Conservation (phyloP, 1,284 basidiomycete species). For the Leccinum angustisporum region DNA sequence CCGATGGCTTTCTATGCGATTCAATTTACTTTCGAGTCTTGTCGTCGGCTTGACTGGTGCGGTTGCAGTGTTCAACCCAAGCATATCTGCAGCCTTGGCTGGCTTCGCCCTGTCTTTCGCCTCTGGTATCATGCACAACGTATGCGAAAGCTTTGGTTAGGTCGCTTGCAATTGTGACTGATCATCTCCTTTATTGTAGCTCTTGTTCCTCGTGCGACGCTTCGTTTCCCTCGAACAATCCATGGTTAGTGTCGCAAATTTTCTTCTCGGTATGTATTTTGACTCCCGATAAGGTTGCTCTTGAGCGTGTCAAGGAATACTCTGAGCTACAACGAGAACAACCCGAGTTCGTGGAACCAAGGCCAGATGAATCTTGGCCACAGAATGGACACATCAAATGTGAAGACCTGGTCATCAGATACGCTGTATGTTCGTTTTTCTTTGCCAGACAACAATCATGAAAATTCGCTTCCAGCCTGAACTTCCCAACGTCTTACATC, state of each 20-base stretch:
- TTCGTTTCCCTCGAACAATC: slow-evolving; percentile 89
- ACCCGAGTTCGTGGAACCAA: slow-evolving; percentile 80
- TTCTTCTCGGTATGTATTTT: slow-evolving; percentile 3
- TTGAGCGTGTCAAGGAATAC: slow-evolving; percentile 92
- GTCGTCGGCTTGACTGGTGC: slow-evolving; percentile 74
- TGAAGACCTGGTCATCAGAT: slow-evolving; percentile 81
- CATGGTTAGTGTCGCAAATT: slow-evolving; percentile 56
- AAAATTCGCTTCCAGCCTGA: slow-evolving; percentile 54
- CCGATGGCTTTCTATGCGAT: slow-evolving; percentile 78
- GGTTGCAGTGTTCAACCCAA: slow-evolving; percentile 66
- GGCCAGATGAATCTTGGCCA: slow-evolving; percentile 86
- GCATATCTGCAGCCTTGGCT: slow-evolving; percentile 75
- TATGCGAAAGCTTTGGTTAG: slow-evolving; percentile 40
- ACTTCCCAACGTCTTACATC: slow-evolving; percentile 84
- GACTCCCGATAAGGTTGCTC: slow-evolving; percentile 59
- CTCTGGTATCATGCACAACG: slow-evolving; percentile 69
- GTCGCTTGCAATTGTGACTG: slow-evolving; percentile 22
- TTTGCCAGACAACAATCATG: not conserved
- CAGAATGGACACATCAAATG: slow-evolving; percentile 73
- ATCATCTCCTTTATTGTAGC: slow-evolving; percentile 35
- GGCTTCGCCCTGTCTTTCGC: slow-evolving; percentile 87
- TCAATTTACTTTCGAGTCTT: slow-evolving; percentile 76
- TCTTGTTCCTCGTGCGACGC: slow-evolving; percentile 59
- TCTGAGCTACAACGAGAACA: slow-evolving; percentile 77
- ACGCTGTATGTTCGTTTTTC: slow-evolving; percentile 61